Evolutionary conservation across 1,284 basidiomycete genomes (phyloP), one percentile per base, ranked within the genome.

Genomic region (Ceratobasidium sp.): DNA sequence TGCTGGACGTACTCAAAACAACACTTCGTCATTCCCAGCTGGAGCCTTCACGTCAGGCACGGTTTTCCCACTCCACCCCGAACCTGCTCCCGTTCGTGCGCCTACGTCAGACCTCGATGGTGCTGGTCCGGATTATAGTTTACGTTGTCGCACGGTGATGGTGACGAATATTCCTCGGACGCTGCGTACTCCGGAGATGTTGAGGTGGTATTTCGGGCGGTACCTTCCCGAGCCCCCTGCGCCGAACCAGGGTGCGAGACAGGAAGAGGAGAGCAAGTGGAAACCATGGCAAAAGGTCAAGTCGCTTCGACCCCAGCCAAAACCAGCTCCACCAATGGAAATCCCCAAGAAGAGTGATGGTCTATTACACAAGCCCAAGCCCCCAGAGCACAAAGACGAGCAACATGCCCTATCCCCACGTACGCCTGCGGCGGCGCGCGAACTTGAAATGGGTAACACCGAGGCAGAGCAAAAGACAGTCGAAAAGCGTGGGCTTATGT

Each of bases 91-190:
- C 24, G 19, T 36, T 9, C 69, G 57, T 31, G 8, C 57, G n/a
- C 48, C 59, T 19, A 60, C 57, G 57, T 31, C 45, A 5, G 11
- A 47, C 17, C 19, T n/a, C 14, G 53, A 57, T 33, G 76, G 53
- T 31, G 56, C 24, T 57, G 69, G 56, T 86, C 69, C 69, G 14
- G 69, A 73, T 33, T 62, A 73, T 24, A 73, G 69, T 45, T 48
- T 73, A 11, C 24, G 93, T 33, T 86, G 92, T 57, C 88, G 94
- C 17, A 95, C 95, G 0, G 83, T 97, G 73, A 93, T 97, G 91
- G 91, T 97, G 19, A 89, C 91, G 54, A 96, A 97, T 79, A 84
- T 98, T 8, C 95, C 95, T 1, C 85, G 84, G 2, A 83, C 86
- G 5, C 86, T 97, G 74, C 88, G 94, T 71, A 87, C 87, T 47